phyloP scores from a whole-genome alignment of 2,329 filamentous ascomycete genomes.

The Penicillium sp. region DNA sequence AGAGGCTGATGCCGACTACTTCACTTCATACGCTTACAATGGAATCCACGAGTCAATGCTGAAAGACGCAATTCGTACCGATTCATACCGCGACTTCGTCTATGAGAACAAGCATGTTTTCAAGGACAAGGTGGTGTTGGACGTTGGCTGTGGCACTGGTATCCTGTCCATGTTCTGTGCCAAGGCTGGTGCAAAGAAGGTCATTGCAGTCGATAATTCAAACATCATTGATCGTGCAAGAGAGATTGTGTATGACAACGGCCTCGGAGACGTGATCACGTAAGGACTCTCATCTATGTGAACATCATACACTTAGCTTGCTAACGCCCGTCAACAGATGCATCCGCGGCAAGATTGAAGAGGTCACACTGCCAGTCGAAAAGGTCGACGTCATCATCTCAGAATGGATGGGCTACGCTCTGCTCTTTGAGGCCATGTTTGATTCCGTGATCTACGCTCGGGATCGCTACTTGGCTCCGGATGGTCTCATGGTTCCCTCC shows the following conservation, averaged over 20 bases:
- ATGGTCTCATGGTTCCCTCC: conserved; percentile 78
- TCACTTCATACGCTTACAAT: conserved; percentile 61
- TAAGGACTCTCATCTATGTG: conserved; percentile 23
- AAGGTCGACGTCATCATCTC: conserved; percentile 92
- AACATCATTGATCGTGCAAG: conserved; percentile 81
- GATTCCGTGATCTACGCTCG: conserved; percentile 84
- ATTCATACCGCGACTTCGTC: conserved; percentile 91
- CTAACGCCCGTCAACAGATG: conserved; percentile 43
- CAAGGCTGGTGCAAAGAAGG: conserved; percentile 75
- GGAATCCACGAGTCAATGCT: conserved; percentile 95
- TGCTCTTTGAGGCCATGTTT: conserved; percentile 93
- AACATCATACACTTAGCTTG: background rate
- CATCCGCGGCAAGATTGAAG: conserved; percentile 79
- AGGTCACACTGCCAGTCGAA: conserved; percentile 68
- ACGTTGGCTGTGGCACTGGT: conserved; percentile 80
- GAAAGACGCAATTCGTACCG: conserved; percentile 80
- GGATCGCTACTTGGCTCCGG: conserved; percentile 74
- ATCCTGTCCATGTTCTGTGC: conserved; percentile 95
- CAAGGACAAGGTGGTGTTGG: conserved; percentile 76
- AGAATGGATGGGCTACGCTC: conserved; percentile 96
- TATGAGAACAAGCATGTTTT: conserved; percentile 87
- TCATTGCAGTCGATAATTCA: conserved; percentile 88
- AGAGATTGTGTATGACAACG: conserved; percentile 78
- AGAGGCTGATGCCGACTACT: conserved; percentile 57
- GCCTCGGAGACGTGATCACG: conserved; percentile 66